Evolutionary conservation across 345 rosid genomes (phyloP).

Genomic region (Corchorus olitorius): DNA sequence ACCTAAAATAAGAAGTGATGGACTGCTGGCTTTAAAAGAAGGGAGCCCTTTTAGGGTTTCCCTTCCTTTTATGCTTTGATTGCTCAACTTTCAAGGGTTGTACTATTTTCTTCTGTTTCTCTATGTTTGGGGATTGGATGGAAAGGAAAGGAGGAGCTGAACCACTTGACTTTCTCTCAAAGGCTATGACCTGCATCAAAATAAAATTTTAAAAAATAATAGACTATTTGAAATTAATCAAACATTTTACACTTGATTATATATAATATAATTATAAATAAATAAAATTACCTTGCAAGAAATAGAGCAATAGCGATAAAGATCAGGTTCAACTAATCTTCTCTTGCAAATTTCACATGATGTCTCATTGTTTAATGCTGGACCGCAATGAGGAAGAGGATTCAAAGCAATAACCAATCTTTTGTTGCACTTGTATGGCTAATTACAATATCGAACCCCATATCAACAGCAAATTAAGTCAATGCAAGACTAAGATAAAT

Average conservation of each 20-base stretch:
- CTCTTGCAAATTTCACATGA: slow-evolving; percentile 38
- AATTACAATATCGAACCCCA: not conserved
- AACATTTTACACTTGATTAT: not conserved
- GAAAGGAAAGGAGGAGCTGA: slow-evolving; percentile 9
- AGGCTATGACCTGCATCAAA: slow-evolving; percentile 14
- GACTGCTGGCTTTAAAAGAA: not conserved
- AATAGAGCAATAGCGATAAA: slow-evolving; percentile 41
- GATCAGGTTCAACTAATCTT: slow-evolving; percentile 36
- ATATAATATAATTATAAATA: not conserved
- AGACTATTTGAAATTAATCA: not conserved
- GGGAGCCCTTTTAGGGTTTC: slow-evolving; percentile 24
- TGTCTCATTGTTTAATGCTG: slow-evolving; percentile 5
- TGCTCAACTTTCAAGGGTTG: not conserved
- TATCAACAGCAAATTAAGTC: not conserved
- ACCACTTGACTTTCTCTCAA: slow-evolving; percentile 12
- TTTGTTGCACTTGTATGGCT: slow-evolving; percentile 55
- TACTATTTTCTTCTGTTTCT: slow-evolving; percentile 2
- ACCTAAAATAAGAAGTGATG: not conserved
- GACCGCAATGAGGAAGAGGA: slow-evolving; percentile 49
- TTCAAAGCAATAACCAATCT: slow-evolving; percentile 38
- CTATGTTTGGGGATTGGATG: not conserved
- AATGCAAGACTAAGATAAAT: not conserved
- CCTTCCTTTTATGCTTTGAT: slow-evolving; percentile 23
- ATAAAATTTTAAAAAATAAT: not conserved
- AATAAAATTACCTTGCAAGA: slow-evolving; percentile 41